Percentiles rank a stretch among this genome's conserved stretches.
These are phyloP conservation scores for Yarrowia sp. DNA, from an alignment of 805 yeast species.

Conservation along the genomic window DNA sequence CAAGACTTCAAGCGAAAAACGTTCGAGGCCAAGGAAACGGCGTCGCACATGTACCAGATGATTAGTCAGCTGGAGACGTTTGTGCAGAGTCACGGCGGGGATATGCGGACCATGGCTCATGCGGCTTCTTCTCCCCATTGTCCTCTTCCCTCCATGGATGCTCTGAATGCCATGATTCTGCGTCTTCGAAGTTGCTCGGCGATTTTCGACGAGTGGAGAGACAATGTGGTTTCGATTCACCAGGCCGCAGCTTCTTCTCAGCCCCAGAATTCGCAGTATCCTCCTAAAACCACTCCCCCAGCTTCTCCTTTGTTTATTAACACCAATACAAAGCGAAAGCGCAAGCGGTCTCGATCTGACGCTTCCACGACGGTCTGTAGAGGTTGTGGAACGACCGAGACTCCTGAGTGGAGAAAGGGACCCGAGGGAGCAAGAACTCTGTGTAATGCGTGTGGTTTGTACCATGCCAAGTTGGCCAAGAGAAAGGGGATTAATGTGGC, in stretches of 20 bases:
- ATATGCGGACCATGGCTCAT: constrained; percentile 19
- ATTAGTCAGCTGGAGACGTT: constrained; percentile 30
- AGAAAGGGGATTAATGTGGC: constrained; percentile 63
- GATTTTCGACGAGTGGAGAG: constrained; percentile 35
- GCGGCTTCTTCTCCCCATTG: constrained; percentile 10
- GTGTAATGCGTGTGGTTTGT: constrained; percentile 85
- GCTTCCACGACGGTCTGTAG: constrained; percentile 49
- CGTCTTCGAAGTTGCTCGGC: constrained; percentile 14
- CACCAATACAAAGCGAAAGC: constrained; percentile 22
- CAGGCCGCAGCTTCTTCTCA: constrained; percentile 13
- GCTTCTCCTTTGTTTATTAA: constrained; percentile 24
- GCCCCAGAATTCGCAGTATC: background rate
- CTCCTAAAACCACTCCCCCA: constrained; percentile 26
- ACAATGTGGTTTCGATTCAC: constrained; percentile 21
- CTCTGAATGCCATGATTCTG: constrained; percentile 27
- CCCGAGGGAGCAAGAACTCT: constrained; percentile 77
- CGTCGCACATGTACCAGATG: constrained; percentile 38
- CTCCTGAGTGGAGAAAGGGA: constrained; percentile 88
- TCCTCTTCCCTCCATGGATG: constrained; percentile 23
- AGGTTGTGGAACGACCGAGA: constrained; percentile 61
- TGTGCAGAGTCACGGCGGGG: constrained; percentile 28
- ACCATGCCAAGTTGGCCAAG: constrained; percentile 70
- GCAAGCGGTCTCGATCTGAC: constrained; percentile 27
- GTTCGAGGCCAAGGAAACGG: constrained; percentile 35
- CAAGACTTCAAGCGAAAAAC: constrained; percentile 28